Evolutionary conservation across 371 early-diverging fungal genomes (phyloP).

Genomic region (Mucor indicus): DNA sequence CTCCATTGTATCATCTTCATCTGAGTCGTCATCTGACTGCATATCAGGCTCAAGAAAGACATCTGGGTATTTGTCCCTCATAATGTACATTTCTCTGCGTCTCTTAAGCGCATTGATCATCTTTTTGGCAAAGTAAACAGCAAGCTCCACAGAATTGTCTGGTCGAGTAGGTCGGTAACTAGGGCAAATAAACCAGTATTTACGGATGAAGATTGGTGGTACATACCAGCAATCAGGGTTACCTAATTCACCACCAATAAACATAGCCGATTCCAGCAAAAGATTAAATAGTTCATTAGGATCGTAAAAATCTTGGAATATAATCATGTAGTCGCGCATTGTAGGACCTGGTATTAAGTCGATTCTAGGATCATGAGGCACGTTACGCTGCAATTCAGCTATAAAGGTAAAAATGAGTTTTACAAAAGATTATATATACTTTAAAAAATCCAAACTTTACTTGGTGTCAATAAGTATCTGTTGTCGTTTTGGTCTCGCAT

Average conservation of each 20-base stretch:
- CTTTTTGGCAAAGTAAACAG: constrained; percentile 11
- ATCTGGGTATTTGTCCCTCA: constrained; percentile 9
- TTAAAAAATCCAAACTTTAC: constrained; percentile 2
- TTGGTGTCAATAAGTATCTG: constrained; percentile 14
- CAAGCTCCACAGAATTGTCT: constrained; percentile 22
- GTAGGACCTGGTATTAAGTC: constrained; percentile 42
- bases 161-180: constrained; percentile 17
- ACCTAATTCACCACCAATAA: constrained; percentile 39
- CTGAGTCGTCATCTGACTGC: background rate
- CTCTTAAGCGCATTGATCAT: constrained; percentile 14
- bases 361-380: constrained; percentile 47
- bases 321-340: constrained; percentile 48
- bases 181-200: constrained; percentile 30
- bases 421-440: background rate
- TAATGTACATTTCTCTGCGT: constrained; percentile 23
- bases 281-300: constrained; percentile 40
- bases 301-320: constrained; percentile 43
- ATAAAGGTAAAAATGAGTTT: background rate
- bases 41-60: constrained; percentile 7
- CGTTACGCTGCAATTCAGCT: constrained; percentile 42
- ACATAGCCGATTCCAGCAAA: constrained; percentile 28
- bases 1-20: background rate
- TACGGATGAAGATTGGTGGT: constrained; percentile 19
- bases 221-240: constrained; percentile 36
- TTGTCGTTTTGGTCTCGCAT: constrained; percentile 16